Base-by-base conservation (phyloP, 768 basidiomycete genomes). In the Naganishia antarctica region DNA sequence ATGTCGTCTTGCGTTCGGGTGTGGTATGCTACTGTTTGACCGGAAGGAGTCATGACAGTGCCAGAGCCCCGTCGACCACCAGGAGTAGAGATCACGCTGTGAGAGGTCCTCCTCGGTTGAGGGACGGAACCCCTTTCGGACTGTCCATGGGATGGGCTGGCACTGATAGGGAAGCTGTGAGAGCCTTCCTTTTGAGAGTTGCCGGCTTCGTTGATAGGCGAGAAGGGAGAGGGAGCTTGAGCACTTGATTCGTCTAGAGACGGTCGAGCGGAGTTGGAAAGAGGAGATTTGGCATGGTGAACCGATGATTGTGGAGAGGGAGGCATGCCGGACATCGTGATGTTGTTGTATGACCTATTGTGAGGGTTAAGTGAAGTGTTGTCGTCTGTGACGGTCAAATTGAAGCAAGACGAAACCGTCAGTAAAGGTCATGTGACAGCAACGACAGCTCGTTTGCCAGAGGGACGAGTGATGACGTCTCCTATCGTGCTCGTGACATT, bases 21-120 rank as follows among this genome's bases (percentile, higher is more conserved):
- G 75, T 92, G 90, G 75, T 89, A 86, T 40, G 90, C 88, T 64
- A 90, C 82, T 25, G 87, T 85, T 79, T 87, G 86, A 23, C 90
- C 90, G 29, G 83, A 82, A 44, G 88, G 83, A 72, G 90, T 81
- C 44, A 83, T 81, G 65, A 89, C 78, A 70, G 84, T 88, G 11
- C 87, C 87, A 71, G 72, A 74, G 7, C 74, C 76, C 41, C 76
- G 66, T 60, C 76, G 43, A 7, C 66, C 66, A n/a, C 48, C 44
- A 4, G 43, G 53, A 59, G 47, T 58, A 29, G 62, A 26, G 62
- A 63, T 63, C 40, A 63, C 11, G 37, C 8, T 40, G 37, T 40
- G 18, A 3, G 53, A 57, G 15, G 21, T 34, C 32, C 53, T 32
- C 26, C 53, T 57, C 15, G 53, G 53, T 37, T 40, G 21, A 2